Base-by-base conservation (phyloP, 1,284 basidiomycete species). In the Cryptococcus sp. region DNA sequence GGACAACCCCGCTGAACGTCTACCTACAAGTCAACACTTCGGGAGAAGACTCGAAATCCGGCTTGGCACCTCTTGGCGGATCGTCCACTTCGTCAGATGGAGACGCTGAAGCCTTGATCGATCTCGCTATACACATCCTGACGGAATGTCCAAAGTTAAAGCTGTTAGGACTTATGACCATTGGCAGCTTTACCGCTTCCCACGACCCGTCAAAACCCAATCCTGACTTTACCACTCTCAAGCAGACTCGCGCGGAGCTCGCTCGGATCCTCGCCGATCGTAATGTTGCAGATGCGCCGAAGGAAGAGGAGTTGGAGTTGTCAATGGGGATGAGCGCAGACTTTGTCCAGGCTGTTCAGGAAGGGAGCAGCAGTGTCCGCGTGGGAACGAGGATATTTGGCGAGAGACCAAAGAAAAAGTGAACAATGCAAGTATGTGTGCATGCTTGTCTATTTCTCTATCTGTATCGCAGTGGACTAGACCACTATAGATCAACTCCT, bases 311-410 rank as follows among this genome's bases (percentile, higher is more conserved):
- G 54, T 75, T 98, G 60, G 74, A 93, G 71, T 76, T 99, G 73
- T 95, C 92, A 71, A 98, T 98, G 94, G 95, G 95, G 20, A 99
- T 99, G 95, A 95, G 92, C 56, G 89, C 88, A 57, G 95, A 99
- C 70, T 96, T 95, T 74, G 90, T 88, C 71, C 85, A 88, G 45
- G 95, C 95, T 1, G 80, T 96, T 59, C 84, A 82, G 74, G 86
- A 88, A 17, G 95, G 93, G 0, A 90, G 91, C 71, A 87, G 90
- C 70, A 86, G 93, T 54, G 93, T 98, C 1, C 81, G 95, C 42
- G 93, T 99, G 3, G 95, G 95, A 0, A 93, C 90, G 7, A 87
- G 88, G 22, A 92, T 97, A 56, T 97, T 98, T 75, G 95, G 95
- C 0, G 79, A 83, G 54, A 79, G 90, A 62, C 81, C 81, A 44